These are phyloP conservation scores for Spiraea crenata DNA, from an alignment of 331 rosid genomes.

Conservation along the genomic window DNA sequence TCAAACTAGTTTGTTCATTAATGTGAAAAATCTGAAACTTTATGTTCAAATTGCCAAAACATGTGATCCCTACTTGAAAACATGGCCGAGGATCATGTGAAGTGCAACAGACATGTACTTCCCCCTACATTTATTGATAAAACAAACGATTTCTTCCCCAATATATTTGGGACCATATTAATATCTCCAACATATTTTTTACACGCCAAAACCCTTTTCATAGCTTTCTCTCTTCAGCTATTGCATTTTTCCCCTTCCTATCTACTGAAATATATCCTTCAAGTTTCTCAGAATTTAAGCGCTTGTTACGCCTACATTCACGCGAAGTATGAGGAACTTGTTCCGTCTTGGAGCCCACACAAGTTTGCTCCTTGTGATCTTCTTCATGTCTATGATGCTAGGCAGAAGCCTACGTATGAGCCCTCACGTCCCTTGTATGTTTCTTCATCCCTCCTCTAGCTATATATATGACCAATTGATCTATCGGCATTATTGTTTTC, in stretches of 20 bases:
- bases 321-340: constrained; percentile 43
- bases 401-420: constrained; percentile 43
- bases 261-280: neutral
- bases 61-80: constrained; percentile 55
- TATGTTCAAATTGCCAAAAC: constrained; percentile 36
- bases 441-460: too few relatives aligned
- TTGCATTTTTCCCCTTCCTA: too few relatives aligned
- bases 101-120: constrained; percentile 41
- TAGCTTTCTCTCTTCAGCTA: neutral
- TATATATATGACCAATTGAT: too few relatives aligned
- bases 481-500: too few relatives aligned
- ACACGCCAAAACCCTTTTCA: constrained; percentile 11
- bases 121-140: constrained; percentile 45
- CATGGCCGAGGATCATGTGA: constrained; percentile 86
- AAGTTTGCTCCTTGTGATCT: constrained; percentile 33
- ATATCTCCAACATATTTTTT: too few relatives aligned
- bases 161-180: neutral
- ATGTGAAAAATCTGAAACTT: constrained; percentile 26
- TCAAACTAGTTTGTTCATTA: constrained; percentile 1
- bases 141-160: neutral
- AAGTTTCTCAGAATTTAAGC: constrained; percentile 1
- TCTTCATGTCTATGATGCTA: constrained; percentile 41
- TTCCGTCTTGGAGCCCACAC: constrained; percentile 32
- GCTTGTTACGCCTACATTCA: neutral
- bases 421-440: constrained; percentile 45